These are phyloP conservation scores for Aspergillus puulaauensis DNA, from an alignment of 2,329 filamentous ascomycete species.

Conservation along the genomic window DNA sequence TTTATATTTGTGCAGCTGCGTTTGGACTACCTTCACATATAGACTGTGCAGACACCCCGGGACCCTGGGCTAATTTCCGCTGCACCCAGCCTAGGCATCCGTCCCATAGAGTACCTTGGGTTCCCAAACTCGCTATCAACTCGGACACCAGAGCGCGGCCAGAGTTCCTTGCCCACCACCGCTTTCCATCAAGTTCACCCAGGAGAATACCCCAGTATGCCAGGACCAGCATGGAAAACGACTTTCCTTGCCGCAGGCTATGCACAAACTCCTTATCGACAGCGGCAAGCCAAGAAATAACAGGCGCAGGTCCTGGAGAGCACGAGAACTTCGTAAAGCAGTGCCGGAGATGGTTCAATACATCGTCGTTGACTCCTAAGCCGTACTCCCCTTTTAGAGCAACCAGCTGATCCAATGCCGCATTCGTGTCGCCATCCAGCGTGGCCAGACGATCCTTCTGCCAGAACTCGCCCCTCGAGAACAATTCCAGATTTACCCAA, in stretches of 20 bases:
- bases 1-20: too few relatives aligned
- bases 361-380: slow-evolving; percentile 12
- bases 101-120: too few relatives aligned
- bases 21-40: too few relatives aligned
- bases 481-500: slow-evolving; percentile 52
- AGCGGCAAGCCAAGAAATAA: slow-evolving; percentile 27
- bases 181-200: slow-evolving; percentile 17
- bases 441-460: slow-evolving; percentile 30
- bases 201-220: slow-evolving; percentile 29
- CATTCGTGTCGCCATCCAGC: slow-evolving; percentile 20
- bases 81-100: too few relatives aligned
- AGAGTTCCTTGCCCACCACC: slow-evolving; percentile 28
- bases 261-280: slow-evolving; percentile 25
- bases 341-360: slow-evolving; percentile 23
- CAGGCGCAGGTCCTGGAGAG: slow-evolving; percentile 21
- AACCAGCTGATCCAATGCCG: slow-evolving; percentile 19
- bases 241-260: slow-evolving; percentile 15
- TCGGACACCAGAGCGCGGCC: slow-evolving; percentile 19
- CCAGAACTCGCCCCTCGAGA: slow-evolving; percentile 50
- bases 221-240: slow-evolving; percentile 26
- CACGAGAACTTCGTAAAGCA: slow-evolving; percentile 26
- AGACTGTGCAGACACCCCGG: too few relatives aligned
- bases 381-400: neutral
- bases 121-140: neutral
- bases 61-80: too few relatives aligned